A percentile compares a stretch with the other conserved stretches of the same genome.
Evolutionary conservation across 345 rosid genomes (phyloP).

Genomic region (Sisymbrium altissimum): DNA sequence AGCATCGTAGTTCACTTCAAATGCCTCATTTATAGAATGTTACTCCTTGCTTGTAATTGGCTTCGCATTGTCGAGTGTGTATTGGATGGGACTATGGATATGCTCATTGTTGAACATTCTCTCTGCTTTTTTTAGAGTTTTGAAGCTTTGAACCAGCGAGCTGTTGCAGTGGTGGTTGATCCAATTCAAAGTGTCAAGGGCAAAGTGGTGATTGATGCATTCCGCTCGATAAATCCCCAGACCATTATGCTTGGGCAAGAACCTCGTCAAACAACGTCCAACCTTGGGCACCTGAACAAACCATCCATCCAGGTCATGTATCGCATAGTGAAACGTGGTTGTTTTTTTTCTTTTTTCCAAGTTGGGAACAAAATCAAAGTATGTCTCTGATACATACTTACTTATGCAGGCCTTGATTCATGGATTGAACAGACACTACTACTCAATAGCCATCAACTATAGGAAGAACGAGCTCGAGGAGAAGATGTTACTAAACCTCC

Average conservation of each 20-base stretch:
- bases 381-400: constrained; percentile 13
- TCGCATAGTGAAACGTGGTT: neutral
- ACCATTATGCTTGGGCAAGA: constrained; percentile 99
- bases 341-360: neutral
- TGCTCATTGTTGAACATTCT: constrained; percentile 8
- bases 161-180: constrained; percentile 98
- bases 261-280: constrained; percentile 96
- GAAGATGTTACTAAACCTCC: constrained; percentile 94
- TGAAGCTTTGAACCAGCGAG: constrained; percentile 97
- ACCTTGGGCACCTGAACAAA: constrained; percentile 96
- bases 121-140: constrained; percentile 66
- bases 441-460: constrained; percentile 97
- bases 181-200: constrained; percentile 99
- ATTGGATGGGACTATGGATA: neutral
- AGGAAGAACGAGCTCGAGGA: constrained; percentile 98
- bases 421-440: constrained; percentile 96
- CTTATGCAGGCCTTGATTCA: constrained; percentile 87
- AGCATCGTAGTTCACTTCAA: neutral
- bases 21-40: neutral
- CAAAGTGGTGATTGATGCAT: constrained; percentile 97
- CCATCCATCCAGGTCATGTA: constrained; percentile 88
- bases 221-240: constrained; percentile 93
- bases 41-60: neutral
- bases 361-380: neutral
- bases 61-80: neutral